Conservation (phyloP, 345 rosid species). For the Eucalyptus pauciflora region DNA sequence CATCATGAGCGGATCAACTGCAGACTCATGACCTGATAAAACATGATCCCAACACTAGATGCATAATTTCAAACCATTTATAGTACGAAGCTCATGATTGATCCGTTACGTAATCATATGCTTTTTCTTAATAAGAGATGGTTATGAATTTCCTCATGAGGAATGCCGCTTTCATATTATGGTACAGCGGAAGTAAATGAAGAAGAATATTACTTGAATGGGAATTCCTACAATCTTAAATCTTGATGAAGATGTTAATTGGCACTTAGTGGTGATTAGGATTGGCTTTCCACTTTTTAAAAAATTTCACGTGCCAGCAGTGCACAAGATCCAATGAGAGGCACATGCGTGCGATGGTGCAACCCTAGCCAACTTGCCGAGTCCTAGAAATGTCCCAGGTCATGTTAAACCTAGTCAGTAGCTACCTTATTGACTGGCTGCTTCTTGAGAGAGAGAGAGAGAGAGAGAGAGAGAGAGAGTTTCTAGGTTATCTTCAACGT, state of each 20-base stretch:
- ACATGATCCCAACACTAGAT: background rate
- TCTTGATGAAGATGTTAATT: background rate
- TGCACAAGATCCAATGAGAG: background rate
- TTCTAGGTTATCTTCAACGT: background rate
- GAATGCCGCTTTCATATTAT: background rate
- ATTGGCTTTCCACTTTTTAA: background rate
- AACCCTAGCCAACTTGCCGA: background rate
- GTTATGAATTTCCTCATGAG: rapidly evolving
- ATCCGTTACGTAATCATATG: background rate
- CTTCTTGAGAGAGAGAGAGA: background rate
- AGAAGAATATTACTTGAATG: background rate
- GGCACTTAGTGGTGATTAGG: background rate
- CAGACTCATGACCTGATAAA: background rate
- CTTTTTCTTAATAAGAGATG: background rate
- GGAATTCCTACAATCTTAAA: background rate
- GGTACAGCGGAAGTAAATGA: background rate
- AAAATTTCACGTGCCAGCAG: background rate
- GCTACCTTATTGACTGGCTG: background rate
- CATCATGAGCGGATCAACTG: background rate
- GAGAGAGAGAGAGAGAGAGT: background rate
- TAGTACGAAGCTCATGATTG: background rate
- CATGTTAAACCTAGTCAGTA: background rate
- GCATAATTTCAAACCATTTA: background rate
- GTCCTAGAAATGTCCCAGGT: background rate
- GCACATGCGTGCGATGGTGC: background rate